These are phyloP conservation scores for Oryza brachyantha DNA, from an alignment of 176 grass and related monocot species.

Conservation along the genomic window DNA sequence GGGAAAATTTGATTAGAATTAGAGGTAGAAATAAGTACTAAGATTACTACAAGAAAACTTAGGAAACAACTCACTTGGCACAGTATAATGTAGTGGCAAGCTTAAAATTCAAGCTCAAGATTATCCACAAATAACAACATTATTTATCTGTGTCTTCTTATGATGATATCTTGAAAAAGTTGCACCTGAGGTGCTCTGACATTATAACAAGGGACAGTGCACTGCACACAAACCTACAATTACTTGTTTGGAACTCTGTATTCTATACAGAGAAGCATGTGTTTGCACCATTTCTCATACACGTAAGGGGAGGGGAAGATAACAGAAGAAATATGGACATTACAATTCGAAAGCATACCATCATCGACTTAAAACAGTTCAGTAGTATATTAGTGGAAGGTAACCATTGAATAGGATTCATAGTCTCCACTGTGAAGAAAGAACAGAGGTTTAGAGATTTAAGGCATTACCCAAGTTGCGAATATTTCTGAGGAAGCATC, in stretches of 20 bases:
- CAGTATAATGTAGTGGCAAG: background rate
- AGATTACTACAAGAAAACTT: background rate
- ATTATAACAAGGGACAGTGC: background rate
- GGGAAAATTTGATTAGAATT: background rate
- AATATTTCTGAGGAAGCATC: constrained; percentile 84
- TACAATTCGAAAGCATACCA: background rate
- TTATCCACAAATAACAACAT: background rate
- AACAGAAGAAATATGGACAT: background rate
- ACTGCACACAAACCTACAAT: background rate
- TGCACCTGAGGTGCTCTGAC: background rate
- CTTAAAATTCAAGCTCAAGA: background rate
- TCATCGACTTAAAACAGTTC: background rate
- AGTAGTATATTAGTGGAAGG: background rate
- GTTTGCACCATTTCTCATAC: background rate
- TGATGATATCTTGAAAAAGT: constrained; percentile 7
- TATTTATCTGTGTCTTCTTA: background rate
- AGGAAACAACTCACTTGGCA: background rate
- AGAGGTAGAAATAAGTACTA: constrained; percentile 3
- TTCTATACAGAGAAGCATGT: background rate
- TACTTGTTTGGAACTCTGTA: background rate
- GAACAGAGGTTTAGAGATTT: constrained; percentile 19
- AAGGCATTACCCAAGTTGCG: constrained; percentile 68
- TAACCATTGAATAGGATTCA: constrained; percentile 6
- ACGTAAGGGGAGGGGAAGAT: background rate
- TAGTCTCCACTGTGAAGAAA: constrained; percentile 18